Conservation (phyloP, 331 rosid species). For the Acacia pycnantha region DNA sequence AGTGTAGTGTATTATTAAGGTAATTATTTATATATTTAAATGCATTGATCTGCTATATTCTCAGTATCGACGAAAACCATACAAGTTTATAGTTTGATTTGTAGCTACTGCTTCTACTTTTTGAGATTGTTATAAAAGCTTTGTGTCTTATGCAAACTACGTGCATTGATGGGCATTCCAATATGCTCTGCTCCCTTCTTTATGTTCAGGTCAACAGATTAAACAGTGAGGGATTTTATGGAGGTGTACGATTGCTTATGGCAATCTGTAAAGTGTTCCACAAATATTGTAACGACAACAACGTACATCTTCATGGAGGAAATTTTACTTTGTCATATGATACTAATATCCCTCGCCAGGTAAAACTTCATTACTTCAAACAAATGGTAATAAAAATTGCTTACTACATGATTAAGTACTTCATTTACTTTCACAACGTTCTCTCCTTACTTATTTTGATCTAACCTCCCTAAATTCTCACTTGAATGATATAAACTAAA, state of each 20-base stretch:
- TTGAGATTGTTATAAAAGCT: not conserved
- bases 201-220: constrained; percentile 54
- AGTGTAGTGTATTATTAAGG: not conserved
- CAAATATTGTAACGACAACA: constrained; percentile 50
- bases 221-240: constrained; percentile 69
- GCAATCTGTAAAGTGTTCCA: constrained; percentile 71
- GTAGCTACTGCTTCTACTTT: not conserved
- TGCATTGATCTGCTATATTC: not conserved
- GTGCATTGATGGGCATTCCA: not conserved
- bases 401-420: not conserved
- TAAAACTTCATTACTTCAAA: not conserved
- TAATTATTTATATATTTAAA: not conserved
- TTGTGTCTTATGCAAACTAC: not conserved
- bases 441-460: not conserved
- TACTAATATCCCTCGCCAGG: constrained; percentile 94
- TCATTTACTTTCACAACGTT: not conserved
- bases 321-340: constrained; percentile 91
- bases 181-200: not conserved
- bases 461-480: not conserved
- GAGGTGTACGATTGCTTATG: constrained; percentile 88
- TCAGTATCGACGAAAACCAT: not conserved
- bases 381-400: not conserved
- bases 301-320: constrained; percentile 38
- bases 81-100: not conserved
- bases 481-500: not conserved